Conservation (phyloP, 2,329 filamentous ascomycete genomes). For the Calonectria hawksworthii region DNA sequence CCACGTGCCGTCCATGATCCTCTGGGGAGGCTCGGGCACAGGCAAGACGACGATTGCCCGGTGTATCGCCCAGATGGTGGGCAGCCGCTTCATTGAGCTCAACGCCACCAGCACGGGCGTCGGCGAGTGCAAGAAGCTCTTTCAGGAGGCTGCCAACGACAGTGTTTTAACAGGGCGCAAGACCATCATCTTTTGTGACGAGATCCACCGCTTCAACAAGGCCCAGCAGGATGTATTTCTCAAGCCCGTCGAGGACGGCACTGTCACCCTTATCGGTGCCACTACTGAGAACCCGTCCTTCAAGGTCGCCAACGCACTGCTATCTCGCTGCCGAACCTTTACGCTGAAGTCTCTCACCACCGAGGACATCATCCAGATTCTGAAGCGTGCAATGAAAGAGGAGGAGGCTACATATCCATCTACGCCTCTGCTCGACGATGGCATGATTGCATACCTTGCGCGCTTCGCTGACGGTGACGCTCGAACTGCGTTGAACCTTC, state of each 20-base stretch:
- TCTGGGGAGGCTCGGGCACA: constrained; percentile 88
- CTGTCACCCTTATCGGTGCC: constrained; percentile 91
- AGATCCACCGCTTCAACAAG: constrained; percentile 94
- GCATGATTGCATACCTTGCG: constrained; percentile 85
- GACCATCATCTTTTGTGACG: constrained; percentile 98
- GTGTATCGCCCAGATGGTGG: constrained; percentile 86
- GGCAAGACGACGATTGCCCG: constrained; percentile 94
- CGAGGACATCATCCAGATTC: constrained; percentile 79
- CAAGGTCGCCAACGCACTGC: constrained; percentile 87
- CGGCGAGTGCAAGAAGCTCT: constrained; percentile 92
- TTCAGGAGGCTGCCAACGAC: constrained; percentile 86
- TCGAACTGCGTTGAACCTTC: constrained; percentile 89
- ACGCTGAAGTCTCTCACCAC: constrained; percentile 82
- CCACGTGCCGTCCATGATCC: constrained; percentile 92
- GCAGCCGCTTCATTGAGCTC: constrained; percentile 92
- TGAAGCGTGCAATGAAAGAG: constrained; percentile 79
- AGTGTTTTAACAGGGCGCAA: constrained; percentile 84
- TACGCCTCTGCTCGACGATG: constrained; percentile 77
- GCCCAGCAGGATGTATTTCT: constrained; percentile 96
- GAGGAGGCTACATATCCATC: constrained; percentile 63
- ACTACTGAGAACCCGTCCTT: constrained; percentile 98
- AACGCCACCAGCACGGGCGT: constrained; percentile 93
- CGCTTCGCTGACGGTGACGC: constrained; percentile 94
- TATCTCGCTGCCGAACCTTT: constrained; percentile 93
- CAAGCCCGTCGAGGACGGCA: constrained; percentile 90